Conservation (phyloP, 192 early-diverging fungal genomes). For the Gorgonomyces haynaldii region DNA sequence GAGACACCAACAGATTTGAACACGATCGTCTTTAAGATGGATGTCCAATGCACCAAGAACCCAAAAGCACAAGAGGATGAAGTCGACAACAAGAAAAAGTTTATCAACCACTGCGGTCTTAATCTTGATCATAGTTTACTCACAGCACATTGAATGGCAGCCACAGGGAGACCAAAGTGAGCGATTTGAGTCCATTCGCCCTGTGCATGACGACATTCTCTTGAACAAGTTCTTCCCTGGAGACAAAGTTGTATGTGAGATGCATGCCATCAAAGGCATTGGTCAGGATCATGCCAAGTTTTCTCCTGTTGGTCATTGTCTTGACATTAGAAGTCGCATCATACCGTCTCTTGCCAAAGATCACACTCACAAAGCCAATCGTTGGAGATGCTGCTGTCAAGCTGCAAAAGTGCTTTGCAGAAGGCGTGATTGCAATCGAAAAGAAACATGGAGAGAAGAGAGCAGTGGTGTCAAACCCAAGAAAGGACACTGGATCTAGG, state of each 20-base stretch:
- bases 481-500: constrained; percentile 90
- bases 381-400: constrained; percentile 66
- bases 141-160: constrained; percentile 65
- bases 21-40: constrained; percentile 82
- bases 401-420: constrained; percentile 77
- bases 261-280: constrained; percentile 84
- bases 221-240: constrained; percentile 87
- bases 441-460: constrained; percentile 52
- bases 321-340: constrained; percentile 63
- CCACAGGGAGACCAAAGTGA: constrained; percentile 85
- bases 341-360: constrained; percentile 88
- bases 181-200: constrained; percentile 58
- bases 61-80: constrained; percentile 46
- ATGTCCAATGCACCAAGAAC: constrained; percentile 60
- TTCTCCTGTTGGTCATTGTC: constrained; percentile 68
- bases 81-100: constrained; percentile 62
- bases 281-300: constrained; percentile 96
- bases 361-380: constrained; percentile 74
- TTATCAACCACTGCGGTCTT: constrained; percentile 55
- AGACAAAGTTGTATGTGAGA: constrained; percentile 68
- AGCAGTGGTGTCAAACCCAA: constrained; percentile 75
- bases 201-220: constrained; percentile 85
- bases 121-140: constrained; percentile 43
- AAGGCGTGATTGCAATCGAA: constrained; percentile 72
- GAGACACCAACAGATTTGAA: constrained; percentile 81